phyloP scores from a whole-genome alignment of 805 yeast species.

The Lipomyces orientalis region DNA sequence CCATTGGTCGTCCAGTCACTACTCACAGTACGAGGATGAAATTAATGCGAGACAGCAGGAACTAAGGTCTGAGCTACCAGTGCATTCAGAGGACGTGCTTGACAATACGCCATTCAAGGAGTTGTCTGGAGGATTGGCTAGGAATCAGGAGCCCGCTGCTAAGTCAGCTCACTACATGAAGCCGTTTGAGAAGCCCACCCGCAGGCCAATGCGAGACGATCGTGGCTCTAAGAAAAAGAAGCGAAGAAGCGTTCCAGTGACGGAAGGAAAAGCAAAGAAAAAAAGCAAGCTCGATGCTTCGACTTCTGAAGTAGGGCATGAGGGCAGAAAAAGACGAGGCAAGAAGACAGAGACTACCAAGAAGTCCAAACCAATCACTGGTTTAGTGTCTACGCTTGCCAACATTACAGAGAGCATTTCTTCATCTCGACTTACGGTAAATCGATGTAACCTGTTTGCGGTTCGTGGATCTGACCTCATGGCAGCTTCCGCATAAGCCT shows the following conservation, averaged over 20 bases:
- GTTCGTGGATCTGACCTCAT: background rate
- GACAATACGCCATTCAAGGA: background rate
- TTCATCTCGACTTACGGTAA: slow-evolving; percentile 6
- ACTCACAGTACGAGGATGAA: background rate
- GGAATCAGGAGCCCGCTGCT: background rate
- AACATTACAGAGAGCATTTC: background rate
- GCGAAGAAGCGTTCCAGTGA: background rate
- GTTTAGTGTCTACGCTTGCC: background rate
- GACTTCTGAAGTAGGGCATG: background rate
- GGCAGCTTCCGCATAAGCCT: background rate
- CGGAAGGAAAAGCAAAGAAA: background rate
- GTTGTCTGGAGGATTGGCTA: background rate
- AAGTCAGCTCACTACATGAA: background rate
- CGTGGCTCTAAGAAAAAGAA: background rate
- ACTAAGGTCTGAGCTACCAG: background rate
- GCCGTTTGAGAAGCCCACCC: slow-evolving; percentile 15
- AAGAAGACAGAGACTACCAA: background rate
- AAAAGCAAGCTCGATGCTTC: background rate
- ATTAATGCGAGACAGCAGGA: background rate
- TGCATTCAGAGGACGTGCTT: background rate
- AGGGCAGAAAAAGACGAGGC: background rate
- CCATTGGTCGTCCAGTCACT: background rate
- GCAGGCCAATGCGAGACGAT: slow-evolving; percentile 7
- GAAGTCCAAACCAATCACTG: background rate
- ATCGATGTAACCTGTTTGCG: background rate